These are phyloP conservation scores for Russula dissimulans DNA, from an alignment of 768 basidiomycete genomes.

Conservation along the genomic window DNA sequence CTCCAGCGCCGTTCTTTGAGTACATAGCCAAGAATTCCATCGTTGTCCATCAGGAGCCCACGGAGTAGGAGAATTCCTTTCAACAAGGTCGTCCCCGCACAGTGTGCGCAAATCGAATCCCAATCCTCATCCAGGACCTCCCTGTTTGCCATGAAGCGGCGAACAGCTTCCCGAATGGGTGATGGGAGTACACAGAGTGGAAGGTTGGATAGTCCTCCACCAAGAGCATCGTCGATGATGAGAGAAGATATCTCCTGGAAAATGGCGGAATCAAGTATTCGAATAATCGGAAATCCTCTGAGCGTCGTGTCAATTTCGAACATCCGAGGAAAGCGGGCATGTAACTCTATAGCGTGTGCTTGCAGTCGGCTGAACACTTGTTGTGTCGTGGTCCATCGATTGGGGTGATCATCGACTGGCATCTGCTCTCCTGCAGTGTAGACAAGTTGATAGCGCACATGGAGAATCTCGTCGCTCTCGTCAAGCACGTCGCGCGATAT, in stretches of 20 bases:
- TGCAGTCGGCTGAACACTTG: constrained; percentile 29
- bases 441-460: constrained; percentile 39
- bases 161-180: background rate
- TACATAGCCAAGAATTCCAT: constrained; percentile 32
- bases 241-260: background rate
- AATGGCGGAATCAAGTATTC: background rate
- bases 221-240: background rate
- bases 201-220: background rate
- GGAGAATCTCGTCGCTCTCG: constrained; percentile 30
- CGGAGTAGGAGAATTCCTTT: constrained; percentile 34
- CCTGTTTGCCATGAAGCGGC: background rate
- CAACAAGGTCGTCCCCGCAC: constrained; percentile 23
- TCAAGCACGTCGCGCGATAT: constrained; percentile 12
- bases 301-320: background rate
- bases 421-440: constrained; percentile 35
- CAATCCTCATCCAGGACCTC: background rate
- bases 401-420: constrained; percentile 33
- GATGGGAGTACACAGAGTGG: background rate
- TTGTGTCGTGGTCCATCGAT: constrained; percentile 36
- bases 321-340: background rate
- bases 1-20: constrained; percentile 37
- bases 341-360: constrained; percentile 8
- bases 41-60: constrained; percentile 31
- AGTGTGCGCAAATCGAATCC: background rate
- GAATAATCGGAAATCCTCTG: constrained; percentile 2